These are phyloP conservation scores for Debaryomyces nepalensis DNA, from an alignment of 1,139 yeast species.

Conservation along the genomic window DNA sequence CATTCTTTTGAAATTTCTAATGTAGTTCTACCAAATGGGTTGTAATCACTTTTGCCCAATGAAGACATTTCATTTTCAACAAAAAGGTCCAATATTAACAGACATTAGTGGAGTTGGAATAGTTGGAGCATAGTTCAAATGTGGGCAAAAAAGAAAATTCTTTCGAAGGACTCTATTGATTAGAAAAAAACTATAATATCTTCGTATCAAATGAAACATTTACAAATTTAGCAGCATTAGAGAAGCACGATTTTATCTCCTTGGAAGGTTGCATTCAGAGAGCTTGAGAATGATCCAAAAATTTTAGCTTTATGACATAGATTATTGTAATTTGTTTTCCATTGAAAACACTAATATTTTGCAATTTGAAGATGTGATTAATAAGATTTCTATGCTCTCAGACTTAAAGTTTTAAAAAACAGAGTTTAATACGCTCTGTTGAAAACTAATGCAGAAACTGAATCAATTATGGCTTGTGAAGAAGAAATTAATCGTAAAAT, in stretches of 20 bases:
- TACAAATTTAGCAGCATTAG: slow-evolving; percentile 67
- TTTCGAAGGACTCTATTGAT: slow-evolving; percentile 54
- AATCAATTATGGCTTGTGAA: slow-evolving; percentile 50
- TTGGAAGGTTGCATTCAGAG: slow-evolving; percentile 76
- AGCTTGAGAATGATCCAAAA: slow-evolving; percentile 60
- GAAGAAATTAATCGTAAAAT: slow-evolving; percentile 26
- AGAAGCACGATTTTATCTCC: slow-evolving; percentile 75
- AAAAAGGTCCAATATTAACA: no score
- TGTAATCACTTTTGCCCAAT: no score
- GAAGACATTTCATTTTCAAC: no score
- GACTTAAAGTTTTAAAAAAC: slow-evolving; percentile 55
- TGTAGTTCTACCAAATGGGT: no score
- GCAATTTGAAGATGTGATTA: slow-evolving; percentile 72
- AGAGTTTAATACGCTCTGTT: slow-evolving; percentile 68
- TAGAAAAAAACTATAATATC: slow-evolving; percentile 62
- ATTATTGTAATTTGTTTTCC: slow-evolving; percentile 56
- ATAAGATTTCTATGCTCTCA: slow-evolving; percentile 53
- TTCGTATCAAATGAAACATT: slow-evolving; percentile 55
- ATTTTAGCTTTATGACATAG: slow-evolving; percentile 68
- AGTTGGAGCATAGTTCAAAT: slow-evolving; percentile 82
- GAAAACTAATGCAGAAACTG: slow-evolving; percentile 64
- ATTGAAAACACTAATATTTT: slow-evolving; percentile 68
- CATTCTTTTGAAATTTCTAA: no score
- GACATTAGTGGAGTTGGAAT: no score
- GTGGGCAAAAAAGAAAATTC: slow-evolving; percentile 76